A percentile compares a stretch with the other conserved stretches of the same genome.
Conservation (phyloP, 2,329 filamentous ascomycete species). For the Anisogramma anomala region DNA sequence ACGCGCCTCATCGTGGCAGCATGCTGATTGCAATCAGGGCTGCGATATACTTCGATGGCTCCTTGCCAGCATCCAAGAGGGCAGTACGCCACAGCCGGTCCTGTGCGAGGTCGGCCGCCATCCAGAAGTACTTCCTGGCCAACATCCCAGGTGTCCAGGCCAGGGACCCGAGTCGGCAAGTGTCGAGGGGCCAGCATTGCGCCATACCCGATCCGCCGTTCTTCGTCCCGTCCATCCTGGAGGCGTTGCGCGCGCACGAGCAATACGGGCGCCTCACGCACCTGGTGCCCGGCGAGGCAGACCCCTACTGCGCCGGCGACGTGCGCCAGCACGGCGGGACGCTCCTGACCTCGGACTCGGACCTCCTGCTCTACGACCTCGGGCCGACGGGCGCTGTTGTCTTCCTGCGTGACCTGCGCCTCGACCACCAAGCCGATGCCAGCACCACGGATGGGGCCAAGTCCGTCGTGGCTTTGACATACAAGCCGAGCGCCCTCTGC, state of each 20-base stretch:
- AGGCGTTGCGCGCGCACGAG: conserved; percentile 44
- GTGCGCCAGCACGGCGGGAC: conserved; percentile 42
- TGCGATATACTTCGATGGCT: conserved; percentile 77
- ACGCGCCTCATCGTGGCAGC: neutral
- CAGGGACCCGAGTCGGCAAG: neutral
- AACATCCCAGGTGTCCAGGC: conserved; percentile 13
- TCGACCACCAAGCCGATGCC: conserved; percentile 20
- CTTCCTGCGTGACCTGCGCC: conserved; percentile 53
- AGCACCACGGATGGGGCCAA: conserved; percentile 12
- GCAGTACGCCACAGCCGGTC: conserved; percentile 50
- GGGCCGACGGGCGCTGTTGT: conserved; percentile 49
- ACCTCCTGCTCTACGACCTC: conserved; percentile 66
- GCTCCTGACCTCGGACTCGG: conserved; percentile 76
- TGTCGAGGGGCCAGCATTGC: neutral
- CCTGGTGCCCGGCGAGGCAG: conserved; percentile 75
- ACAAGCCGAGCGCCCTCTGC: conserved; percentile 18
- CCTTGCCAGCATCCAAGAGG: conserved; percentile 57
- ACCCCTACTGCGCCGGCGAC: conserved; percentile 62
- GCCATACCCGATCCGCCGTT: conserved; percentile 44
- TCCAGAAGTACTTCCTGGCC: conserved; percentile 38
- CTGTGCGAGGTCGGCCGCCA: conserved; percentile 41
- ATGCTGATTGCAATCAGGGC: conserved; percentile 31
- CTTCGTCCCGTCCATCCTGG: conserved; percentile 65
- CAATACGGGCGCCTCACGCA: conserved; percentile 32
- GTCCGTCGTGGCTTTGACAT: conserved; percentile 17